These are phyloP conservation scores for Ganoderma meredithae DNA, from an alignment of 1,284 basidiomycete species.

Conservation along the genomic window DNA sequence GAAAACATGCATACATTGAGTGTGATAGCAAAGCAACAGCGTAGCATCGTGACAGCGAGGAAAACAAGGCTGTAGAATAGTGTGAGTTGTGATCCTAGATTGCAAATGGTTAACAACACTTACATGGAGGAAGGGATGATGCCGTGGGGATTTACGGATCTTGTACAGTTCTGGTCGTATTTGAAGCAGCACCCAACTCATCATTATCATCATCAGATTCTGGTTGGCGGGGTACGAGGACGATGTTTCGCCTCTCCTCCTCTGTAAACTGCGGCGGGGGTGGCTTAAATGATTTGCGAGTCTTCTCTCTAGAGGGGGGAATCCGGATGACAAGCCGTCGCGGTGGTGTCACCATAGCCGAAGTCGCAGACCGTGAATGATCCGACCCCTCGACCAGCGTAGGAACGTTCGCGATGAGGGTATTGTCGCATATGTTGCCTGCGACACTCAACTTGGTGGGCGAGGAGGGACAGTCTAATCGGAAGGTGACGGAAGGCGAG, in stretches of 20 bases:
- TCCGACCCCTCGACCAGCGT: background rate
- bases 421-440: background rate
- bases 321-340: conserved; percentile 22
- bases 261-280: conserved; percentile 10
- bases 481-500: background rate
- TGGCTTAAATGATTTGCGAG: conserved; percentile 14
- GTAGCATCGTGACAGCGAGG: background rate
- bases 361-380: background rate
- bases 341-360: background rate
- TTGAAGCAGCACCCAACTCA: background rate
- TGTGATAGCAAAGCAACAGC: background rate
- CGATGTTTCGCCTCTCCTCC: conserved; percentile 14
- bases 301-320: conserved; percentile 12
- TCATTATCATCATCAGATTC: background rate
- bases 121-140: background rate
- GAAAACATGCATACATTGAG: background rate
- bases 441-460: background rate
- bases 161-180: background rate
- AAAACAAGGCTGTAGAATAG: background rate
- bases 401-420: background rate
- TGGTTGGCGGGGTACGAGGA: conserved; percentile 13
- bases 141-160: background rate
- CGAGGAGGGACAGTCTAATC: background rate
- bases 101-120: background rate
- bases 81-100: background rate